Conservation (phyloP, 306 rosid species). For the Trifolium pratense region DNA sequence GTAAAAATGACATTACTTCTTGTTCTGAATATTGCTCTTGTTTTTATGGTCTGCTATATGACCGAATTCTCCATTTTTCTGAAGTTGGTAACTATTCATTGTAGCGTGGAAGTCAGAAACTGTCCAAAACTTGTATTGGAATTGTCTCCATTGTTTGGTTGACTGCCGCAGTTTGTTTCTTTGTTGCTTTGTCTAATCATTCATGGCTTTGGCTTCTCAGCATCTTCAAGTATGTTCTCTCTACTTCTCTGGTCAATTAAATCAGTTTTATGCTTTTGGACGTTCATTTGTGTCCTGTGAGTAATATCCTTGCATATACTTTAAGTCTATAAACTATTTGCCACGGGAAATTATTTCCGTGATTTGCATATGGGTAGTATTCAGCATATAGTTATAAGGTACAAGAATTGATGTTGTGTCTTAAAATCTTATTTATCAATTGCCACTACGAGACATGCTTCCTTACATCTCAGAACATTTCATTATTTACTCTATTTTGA, state of each 20-base stretch:
- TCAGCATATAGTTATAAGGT: no score
- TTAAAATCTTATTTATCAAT: background rate
- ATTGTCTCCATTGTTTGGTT: conserved; percentile 70
- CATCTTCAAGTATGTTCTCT: conserved; percentile 66
- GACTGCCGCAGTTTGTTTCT: conserved; percentile 83
- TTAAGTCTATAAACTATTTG: background rate
- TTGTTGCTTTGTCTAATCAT: conserved; percentile 72
- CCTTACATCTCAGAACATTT: background rate
- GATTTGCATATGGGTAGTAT: no score
- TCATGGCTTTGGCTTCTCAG: conserved; percentile 93
- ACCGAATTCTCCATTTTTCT: conserved; percentile 12
- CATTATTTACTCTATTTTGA: background rate
- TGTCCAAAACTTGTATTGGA: conserved; percentile 68
- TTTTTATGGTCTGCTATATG: background rate
- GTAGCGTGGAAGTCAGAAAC: conserved; percentile 83
- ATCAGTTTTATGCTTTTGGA: background rate
- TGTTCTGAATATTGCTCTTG: conserved; percentile 6
- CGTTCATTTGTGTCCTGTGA: background rate
- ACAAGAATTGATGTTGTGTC: conserved; percentile 12
- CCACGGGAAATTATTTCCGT: conserved; percentile 1
- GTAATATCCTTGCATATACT: background rate
- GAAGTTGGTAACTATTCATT: conserved; percentile 29
- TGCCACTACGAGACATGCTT: background rate
- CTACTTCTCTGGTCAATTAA: conserved; percentile 27
- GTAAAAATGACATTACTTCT: conserved; percentile 46